A percentile compares a stretch with the other conserved stretches of the same genome.
phyloP scores from a whole-genome alignment of 768 basidiomycete species.

The Phlegmacium glaucopus region DNA sequence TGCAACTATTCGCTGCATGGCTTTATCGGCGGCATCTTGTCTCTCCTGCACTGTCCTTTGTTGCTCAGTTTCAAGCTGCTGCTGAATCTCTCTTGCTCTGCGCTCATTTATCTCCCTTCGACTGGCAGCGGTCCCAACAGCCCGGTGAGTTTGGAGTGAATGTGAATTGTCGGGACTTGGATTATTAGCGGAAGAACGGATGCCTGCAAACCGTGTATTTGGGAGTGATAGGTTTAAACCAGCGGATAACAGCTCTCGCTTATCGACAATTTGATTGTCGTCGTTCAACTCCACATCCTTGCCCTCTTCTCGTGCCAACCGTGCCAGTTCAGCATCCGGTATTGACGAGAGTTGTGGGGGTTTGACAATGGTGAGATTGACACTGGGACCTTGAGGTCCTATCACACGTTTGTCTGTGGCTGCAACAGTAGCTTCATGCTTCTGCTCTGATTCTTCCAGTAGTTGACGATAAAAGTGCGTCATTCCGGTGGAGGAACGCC shows the following conservation, averaged over 20 bases:
- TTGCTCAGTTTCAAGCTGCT: slow-evolving; percentile 76
- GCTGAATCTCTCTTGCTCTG: slow-evolving; percentile 70
- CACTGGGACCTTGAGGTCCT: slow-evolving; percentile 60
- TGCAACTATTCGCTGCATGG: slow-evolving; percentile 60
- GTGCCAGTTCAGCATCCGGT: slow-evolving; percentile 76
- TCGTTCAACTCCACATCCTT: slow-evolving; percentile 93
- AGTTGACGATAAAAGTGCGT: slow-evolving; percentile 80
- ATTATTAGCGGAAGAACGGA: slow-evolving; percentile 28
- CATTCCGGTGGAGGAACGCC: slow-evolving; percentile 65
- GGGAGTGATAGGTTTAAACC: slow-evolving; percentile 88
- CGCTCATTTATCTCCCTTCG: slow-evolving; percentile 82
- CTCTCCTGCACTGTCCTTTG: slow-evolving; percentile 54
- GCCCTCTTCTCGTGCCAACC: slow-evolving; percentile 65
- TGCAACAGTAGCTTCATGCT: slow-evolving; percentile 85
- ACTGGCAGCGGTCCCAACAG: slow-evolving; percentile 80
- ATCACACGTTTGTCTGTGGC: slow-evolving; percentile 60
- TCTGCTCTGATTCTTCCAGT: slow-evolving; percentile 73
- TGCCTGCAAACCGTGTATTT: slow-evolving; percentile 70
- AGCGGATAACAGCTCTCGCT: slow-evolving; percentile 85
- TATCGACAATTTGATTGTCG: slow-evolving; percentile 96
- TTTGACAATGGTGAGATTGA: slow-evolving; percentile 74
- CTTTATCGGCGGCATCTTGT: slow-evolving; percentile 58
- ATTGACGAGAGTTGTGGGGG: slow-evolving; percentile 59
- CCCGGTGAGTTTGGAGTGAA: slow-evolving; percentile 53
- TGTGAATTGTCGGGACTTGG: slow-evolving; percentile 12